Percentiles rank a stretch among this genome's conserved stretches.
phyloP scores from a whole-genome alignment of 176 grass and related monocot species.

The Carex cristatella region DNA sequence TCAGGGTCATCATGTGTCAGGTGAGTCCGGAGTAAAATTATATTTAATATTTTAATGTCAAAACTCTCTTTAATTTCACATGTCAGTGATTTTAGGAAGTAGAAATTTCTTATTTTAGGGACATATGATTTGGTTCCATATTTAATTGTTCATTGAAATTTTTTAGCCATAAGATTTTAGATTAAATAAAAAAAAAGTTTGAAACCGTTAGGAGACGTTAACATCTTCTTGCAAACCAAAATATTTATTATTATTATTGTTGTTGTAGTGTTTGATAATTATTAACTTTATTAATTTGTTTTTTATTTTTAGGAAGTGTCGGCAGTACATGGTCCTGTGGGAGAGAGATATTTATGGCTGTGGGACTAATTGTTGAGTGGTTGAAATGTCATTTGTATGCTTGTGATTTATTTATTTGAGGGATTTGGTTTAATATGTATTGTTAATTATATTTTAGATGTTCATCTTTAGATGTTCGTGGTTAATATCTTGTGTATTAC shows the following conservation, averaged over 20 bases:
- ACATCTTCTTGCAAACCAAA: not conserved
- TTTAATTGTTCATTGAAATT: not conserved
- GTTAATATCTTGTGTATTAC: not conserved
- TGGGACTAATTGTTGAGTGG: not conserved
- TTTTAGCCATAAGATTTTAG: not conserved
- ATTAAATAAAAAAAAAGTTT: not conserved
- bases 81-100: no score
- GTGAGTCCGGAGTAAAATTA: no score
- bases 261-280: no score
- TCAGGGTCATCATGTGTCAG: no score
- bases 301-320: not conserved
- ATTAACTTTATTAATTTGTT: not conserved
- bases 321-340: not conserved
- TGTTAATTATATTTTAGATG: not conserved
- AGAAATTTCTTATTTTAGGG: no score
- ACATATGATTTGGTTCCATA: no score
- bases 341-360: not conserved
- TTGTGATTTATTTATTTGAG: slow-evolving; percentile 9
- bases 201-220: not conserved
- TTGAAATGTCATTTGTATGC: not conserved
- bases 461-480: not conserved
- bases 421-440: not conserved
- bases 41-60: no score
- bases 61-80: no score
- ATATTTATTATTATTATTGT: no score